Evolutionary conservation across 352 stramenopile genomes (phyloP).

Genomic region (Globisporangium perplexum): DNA sequence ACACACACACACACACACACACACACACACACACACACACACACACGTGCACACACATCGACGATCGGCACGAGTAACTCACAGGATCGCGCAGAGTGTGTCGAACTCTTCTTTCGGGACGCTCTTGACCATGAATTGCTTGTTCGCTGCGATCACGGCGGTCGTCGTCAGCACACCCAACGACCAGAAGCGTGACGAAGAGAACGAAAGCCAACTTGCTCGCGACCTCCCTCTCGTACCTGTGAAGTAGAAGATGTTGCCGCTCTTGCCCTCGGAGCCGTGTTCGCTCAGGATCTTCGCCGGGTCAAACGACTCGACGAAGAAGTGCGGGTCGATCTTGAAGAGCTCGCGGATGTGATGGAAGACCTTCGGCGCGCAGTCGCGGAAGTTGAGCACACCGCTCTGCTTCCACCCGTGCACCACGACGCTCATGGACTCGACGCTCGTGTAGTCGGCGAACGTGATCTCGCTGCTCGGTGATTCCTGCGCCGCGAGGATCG

Average conservation of each 20-base stretch:
- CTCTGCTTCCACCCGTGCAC: slow-evolving; percentile 55
- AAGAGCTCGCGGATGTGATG: slow-evolving; percentile 73
- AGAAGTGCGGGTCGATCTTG: slow-evolving; percentile 58
- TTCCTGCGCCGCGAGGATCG: slow-evolving; percentile 27
- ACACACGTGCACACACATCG: too few relatives aligned
- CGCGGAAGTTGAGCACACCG: slow-evolving; percentile 57
- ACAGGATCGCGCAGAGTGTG: slow-evolving; percentile 73
- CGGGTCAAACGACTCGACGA: slow-evolving; percentile 74
- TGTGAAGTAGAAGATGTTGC: slow-evolving; percentile 88
- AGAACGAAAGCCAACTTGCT: too few relatives aligned
- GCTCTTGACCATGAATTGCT: slow-evolving; percentile 87
- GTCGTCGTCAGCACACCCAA: not conserved
- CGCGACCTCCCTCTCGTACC: slow-evolving; percentile 23
- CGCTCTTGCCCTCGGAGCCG: slow-evolving; percentile 77
- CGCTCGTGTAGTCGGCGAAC: slow-evolving; percentile 68
- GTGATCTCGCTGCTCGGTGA: slow-evolving; percentile 20
- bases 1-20: too few relatives aligned
- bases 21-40: too few relatives aligned
- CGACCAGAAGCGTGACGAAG: too few relatives aligned
- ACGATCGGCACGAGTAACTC: too few relatives aligned
- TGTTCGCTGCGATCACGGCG: slow-evolving; percentile 44
- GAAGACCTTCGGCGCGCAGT: slow-evolving; percentile 78
- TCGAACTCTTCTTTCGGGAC: slow-evolving; percentile 84
- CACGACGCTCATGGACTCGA: slow-evolving; percentile 67
- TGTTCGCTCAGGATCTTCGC: slow-evolving; percentile 68